phyloP scores from a whole-genome alignment of 1,139 yeast genomes.

The Yamadazyma buinensis region DNA sequence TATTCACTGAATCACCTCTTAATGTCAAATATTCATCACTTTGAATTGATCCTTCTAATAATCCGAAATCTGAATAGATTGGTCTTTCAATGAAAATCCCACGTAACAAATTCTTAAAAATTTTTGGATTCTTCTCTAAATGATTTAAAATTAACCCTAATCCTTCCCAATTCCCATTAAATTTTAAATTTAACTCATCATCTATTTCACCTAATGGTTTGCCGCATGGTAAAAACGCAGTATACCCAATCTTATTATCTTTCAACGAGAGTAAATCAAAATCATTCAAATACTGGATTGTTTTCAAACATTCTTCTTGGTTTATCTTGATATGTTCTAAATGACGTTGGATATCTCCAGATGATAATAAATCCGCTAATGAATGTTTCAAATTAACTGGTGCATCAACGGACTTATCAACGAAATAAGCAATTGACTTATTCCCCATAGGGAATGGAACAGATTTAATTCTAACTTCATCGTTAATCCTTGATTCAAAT shows the following conservation, averaged over 20 bases:
- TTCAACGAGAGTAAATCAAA: constrained; percentile 37
- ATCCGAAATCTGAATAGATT: constrained; percentile 61
- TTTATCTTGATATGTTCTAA: constrained; percentile 31
- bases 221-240: constrained; percentile 77
- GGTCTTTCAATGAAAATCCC: constrained; percentile 60
- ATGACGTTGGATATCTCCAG: constrained; percentile 29
- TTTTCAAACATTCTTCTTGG: constrained; percentile 32
- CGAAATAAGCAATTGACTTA: constrained; percentile 58
- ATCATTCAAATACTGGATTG: constrained; percentile 30
- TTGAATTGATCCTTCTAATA: constrained; percentile 19
- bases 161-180: constrained; percentile 53
- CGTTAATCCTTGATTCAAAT: constrained; percentile 30
- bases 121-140: constrained; percentile 48
- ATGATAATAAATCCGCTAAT: constrained; percentile 36
- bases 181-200: neutral
- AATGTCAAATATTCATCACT: constrained; percentile 26
- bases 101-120: constrained; percentile 49
- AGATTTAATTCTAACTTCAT: constrained; percentile 42
- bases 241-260: constrained; percentile 59
- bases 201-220: constrained; percentile 7
- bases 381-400: constrained; percentile 36
- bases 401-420: constrained; percentile 50
- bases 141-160: constrained; percentile 62
- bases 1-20: constrained; percentile 31
- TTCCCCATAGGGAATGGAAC: constrained; percentile 41